Percentiles rank a stretch among this genome's conserved stretches.
These are phyloP conservation scores for Brassica carinata DNA, from an alignment of 345 rosid species.

Conservation along the genomic window DNA sequence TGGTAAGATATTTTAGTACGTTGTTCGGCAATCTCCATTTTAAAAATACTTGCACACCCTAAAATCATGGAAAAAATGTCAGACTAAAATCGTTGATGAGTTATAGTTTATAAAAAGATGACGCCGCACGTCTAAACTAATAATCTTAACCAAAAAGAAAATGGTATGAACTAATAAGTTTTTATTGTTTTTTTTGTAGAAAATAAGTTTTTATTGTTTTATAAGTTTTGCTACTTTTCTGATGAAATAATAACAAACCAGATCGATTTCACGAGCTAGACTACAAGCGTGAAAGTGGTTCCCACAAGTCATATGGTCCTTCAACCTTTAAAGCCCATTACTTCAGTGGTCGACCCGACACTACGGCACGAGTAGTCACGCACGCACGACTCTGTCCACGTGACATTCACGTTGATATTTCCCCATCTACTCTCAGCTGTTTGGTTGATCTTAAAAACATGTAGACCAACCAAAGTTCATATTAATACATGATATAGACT, in stretches of 20 bases:
- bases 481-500: slow-evolving; percentile 25
- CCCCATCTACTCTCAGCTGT: slow-evolving; percentile 21
- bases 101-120: not conserved
- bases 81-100: not conserved
- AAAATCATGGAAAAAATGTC: not conserved
- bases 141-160: not conserved
- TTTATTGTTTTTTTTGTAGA: not conserved
- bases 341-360: slow-evolving; percentile 48
- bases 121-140: not conserved
- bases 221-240: not conserved
- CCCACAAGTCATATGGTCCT: slow-evolving; percentile 40
- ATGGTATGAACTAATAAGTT: not conserved
- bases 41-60: not conserved
- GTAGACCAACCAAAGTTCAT: slow-evolving; percentile 21
- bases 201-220: not conserved
- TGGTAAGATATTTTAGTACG: not conserved
- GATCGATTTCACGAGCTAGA: slow-evolving; percentile 25
- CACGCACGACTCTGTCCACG: slow-evolving; percentile 40
- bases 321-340: slow-evolving; percentile 30
- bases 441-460: slow-evolving; percentile 27
- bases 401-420: slow-evolving; percentile 36
- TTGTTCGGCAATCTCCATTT: not conserved
- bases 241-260: not conserved
- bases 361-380: slow-evolving; percentile 42
- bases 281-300: slow-evolving; percentile 28